Percentiles rank a stretch among this genome's conserved stretches.
These are phyloP conservation scores for Trifolium fragiferum DNA, from an alignment of 306 rosid genomes.

Conservation along the genomic window DNA sequence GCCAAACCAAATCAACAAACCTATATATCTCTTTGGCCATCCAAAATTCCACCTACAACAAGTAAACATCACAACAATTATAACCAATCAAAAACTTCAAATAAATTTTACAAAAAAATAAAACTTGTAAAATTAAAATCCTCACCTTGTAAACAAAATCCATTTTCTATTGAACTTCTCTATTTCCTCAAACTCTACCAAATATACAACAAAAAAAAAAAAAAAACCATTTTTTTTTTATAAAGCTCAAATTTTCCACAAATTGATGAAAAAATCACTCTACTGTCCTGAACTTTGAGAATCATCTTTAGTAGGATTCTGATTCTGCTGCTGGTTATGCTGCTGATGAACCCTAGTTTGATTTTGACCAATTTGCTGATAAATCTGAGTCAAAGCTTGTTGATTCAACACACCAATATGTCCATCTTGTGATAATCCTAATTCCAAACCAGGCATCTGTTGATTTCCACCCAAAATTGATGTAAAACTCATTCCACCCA, in stretches of 20 bases:
- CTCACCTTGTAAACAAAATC: conserved; percentile 75
- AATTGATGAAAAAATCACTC: conserved; percentile 36
- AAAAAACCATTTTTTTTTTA: conserved; percentile 47
- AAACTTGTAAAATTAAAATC: conserved; percentile 22
- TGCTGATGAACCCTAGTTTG: conserved; percentile 64
- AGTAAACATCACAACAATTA: conserved; percentile 36
- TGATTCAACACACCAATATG: conserved; percentile 88
- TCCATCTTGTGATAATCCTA: conserved; percentile 91
- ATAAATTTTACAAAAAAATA: not conserved
- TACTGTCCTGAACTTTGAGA: conserved; percentile 90
- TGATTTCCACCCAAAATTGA: conserved; percentile 81
- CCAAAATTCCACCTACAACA: conserved; percentile 80
- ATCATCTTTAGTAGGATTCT: conserved; percentile 78
- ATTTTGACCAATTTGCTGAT: conserved; percentile 93
- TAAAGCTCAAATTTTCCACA: conserved; percentile 57
- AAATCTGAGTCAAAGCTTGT: conserved; percentile 85
- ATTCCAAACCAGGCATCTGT: conserved; percentile 88
- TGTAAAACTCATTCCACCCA: conserved; percentile 91
- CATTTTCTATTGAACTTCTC: conserved; percentile 63
- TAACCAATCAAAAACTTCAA: not conserved
- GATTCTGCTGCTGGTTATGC: conserved; percentile 56
- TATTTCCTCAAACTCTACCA: conserved; percentile 54
- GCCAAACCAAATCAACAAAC: conserved; percentile 72
- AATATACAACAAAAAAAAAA: conserved; percentile 55
- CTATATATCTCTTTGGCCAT: conserved; percentile 50